These are phyloP conservation scores for Alternaria metachromatica DNA, from an alignment of 2,329 filamentous ascomycete genomes.

Conservation along the genomic window DNA sequence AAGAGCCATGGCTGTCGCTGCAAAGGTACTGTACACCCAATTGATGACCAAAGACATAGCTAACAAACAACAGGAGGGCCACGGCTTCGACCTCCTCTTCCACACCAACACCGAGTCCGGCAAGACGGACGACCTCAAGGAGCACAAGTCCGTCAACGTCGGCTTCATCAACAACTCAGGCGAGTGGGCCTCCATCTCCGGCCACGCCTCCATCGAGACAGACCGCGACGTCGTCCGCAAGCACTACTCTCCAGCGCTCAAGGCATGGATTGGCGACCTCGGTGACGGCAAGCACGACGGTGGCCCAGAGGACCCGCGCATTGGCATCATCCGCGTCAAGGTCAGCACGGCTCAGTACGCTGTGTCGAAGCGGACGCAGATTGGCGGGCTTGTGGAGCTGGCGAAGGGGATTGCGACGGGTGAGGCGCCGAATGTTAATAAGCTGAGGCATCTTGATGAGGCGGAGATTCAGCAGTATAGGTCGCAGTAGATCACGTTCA, in stretches of 20 bases:
- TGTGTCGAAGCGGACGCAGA: conserved; percentile 64
- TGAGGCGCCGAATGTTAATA: conserved; percentile 74
- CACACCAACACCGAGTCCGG: conserved; percentile 89
- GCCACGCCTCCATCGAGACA: conserved; percentile 71
- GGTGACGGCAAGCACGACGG: conserved; percentile 81
- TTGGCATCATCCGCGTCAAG: conserved; percentile 80
- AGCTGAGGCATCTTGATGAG: conserved; percentile 74
- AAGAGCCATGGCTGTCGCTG: conserved; percentile 86
- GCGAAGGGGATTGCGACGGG: conserved; percentile 79
- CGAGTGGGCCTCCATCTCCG: conserved; percentile 88
- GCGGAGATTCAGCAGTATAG: conserved; percentile 46
- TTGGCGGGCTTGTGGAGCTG: conserved; percentile 72
- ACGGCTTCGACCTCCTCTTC: conserved; percentile 83
- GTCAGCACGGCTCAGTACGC: conserved; percentile 76
- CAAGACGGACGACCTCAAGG: conserved; percentile 81
- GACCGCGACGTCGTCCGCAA: conserved; percentile 73
- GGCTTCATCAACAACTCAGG: conserved; percentile 78
- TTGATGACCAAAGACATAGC: background rate
- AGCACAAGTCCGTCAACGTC: conserved; percentile 78
- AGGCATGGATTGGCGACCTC: conserved; percentile 86
- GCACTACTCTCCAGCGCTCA: conserved; percentile 71
- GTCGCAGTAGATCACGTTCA: conserved; percentile 42
- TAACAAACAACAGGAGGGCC: conserved; percentile 66
- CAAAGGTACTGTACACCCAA: conserved; percentile 62
- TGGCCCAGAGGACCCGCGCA: conserved; percentile 78